phyloP scores from a whole-genome alignment of 2,329 filamentous ascomycete genomes.

The Diaporthe caulivora region DNA sequence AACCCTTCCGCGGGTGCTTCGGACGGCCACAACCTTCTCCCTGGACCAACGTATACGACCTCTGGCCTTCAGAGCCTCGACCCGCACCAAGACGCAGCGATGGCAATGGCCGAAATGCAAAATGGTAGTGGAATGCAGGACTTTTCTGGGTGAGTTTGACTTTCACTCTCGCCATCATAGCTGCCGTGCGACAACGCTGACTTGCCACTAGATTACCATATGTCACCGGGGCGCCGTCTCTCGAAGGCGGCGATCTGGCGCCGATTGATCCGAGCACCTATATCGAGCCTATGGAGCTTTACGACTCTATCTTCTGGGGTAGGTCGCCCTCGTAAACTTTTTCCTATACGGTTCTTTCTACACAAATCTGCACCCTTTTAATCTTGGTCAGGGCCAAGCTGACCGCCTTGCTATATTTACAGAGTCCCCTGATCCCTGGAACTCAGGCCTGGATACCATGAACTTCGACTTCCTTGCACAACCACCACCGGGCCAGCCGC shows the following conservation, averaged over 20 bases:
- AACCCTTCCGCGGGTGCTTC: slow-evolving; percentile 35
- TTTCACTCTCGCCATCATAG: background rate
- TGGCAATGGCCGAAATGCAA: slow-evolving; percentile 76
- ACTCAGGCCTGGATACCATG: slow-evolving; percentile 66
- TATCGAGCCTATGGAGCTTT: slow-evolving; percentile 76
- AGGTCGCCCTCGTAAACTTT: slow-evolving; percentile 47
- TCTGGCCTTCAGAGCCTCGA: slow-evolving; percentile 52
- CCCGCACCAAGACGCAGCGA: slow-evolving; percentile 71
- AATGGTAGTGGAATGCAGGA: slow-evolving; percentile 64
- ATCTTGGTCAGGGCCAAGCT: background rate
- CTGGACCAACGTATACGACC: slow-evolving; percentile 41
- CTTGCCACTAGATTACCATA: slow-evolving; percentile 21
- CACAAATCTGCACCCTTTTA: background rate
- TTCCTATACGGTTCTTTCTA: background rate
- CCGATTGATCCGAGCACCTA: slow-evolving; percentile 67
- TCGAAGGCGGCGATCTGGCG: slow-evolving; percentile 59
- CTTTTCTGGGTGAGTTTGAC: slow-evolving; percentile 53
- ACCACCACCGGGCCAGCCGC: slow-evolving; percentile 68
- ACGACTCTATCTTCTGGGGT: slow-evolving; percentile 78
- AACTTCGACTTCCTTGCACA: slow-evolving; percentile 73
- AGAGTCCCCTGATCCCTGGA: slow-evolving; percentile 73
- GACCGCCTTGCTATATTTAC: slow-evolving; percentile 2
- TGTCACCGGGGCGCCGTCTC: slow-evolving; percentile 45
- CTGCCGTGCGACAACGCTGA: background rate
- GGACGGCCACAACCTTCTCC: slow-evolving; percentile 40